Base-by-base conservation (phyloP, 345 rosid species). In the Syzygium jambos region DNA sequence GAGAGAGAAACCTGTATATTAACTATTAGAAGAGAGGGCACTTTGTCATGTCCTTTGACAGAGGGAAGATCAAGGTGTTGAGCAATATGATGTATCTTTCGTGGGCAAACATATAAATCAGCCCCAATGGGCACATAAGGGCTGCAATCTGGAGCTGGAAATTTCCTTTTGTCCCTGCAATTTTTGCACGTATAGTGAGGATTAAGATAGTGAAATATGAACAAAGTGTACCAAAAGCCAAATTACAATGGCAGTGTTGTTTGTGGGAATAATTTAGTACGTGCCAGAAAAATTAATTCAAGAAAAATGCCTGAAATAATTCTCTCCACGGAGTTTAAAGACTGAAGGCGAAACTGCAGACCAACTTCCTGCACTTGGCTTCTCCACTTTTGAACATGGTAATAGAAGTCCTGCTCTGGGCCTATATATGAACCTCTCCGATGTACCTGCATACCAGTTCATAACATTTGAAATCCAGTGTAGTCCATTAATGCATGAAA, bases 71-170 rank as follows among this genome's bases (percentile, higher is more conserved):
- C 98, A 57, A 96, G 92, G 86, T 95, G 94, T 68, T 93, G 97
- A 88, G 98, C 97, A 91, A 95, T 96, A 90, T 95, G 98, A 89
- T 88, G 88, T 38, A 94, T 93, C 92, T 96, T 96, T 85, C 90
- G 88, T 22, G 94, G 91, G 92, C 95, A 96, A 15, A 89, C 89
- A 86, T 92, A 93, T 51, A 96, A 90, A 91, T 96, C 98, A 38
- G 93, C 90, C 22, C 98, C 98, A 78, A 94, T 93, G 59, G 98
- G 97, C 78, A 87, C 51, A 88, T 93, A 96, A 49, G 98, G 94
- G 89, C 95, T 92, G 90, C 77, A 91, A 49, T 88, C 90, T 87
- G 96, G 91, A 88, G 98, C 98, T 65, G 96, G 91, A 82, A 30
- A 46, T 92, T 95, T 96, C 91, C 93, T 93, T 82, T 93, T 94